Evolutionary conservation across 2,329 filamentous ascomycete genomes (phyloP), one percentile per base, ranked within the genome.

Genomic region (Aspergillus hiratsukae): DNA sequence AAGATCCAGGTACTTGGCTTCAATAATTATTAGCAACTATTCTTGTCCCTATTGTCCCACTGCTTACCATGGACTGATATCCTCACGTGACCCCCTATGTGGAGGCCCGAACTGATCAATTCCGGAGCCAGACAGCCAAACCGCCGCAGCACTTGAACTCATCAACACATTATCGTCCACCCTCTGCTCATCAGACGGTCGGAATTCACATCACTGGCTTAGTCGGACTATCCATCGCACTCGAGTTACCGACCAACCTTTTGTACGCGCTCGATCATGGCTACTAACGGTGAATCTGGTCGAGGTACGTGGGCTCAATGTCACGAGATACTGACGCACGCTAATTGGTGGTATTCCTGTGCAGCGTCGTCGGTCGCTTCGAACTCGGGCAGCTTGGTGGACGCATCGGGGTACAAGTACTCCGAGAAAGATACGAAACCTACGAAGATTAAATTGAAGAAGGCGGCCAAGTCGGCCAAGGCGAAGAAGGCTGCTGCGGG

Each of bases 401-500:
- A 75, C 67, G 75, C 76, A 11, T 76, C 76, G 6, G 76, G 76
- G 52, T 78, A 75, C 64, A 76, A 76, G 60, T 77, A 75, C 55
- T 72, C 72, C 4, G 75, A 77, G 58, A 75, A 74, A 57, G 75
- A 77, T 63, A 70, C 69, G 45, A 78, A 77, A 58, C 71, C 69
- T 17, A 71, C 70, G 46, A 78, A 78, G 65, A 72, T 77, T 59
- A 76, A 76, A 64, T 60, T 79, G 55, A 77, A 75, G 65, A 77
- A 75, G 63, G 61, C 67, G 9, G 60, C 65, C 31, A 68, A 70
- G 49, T 64, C 63, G 17, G 68, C 62, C 14, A 72, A 72, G 53
- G 67, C 43, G 43, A 46, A 46, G 43, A 46, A 46, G 43, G 43
- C 61, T 23, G 49, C 29, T 10, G 49, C 49, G 17, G 49, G 49